Evolutionary conservation across 2,329 filamentous ascomycete genomes (phyloP).

Genomic region (Neonectria sp.): DNA sequence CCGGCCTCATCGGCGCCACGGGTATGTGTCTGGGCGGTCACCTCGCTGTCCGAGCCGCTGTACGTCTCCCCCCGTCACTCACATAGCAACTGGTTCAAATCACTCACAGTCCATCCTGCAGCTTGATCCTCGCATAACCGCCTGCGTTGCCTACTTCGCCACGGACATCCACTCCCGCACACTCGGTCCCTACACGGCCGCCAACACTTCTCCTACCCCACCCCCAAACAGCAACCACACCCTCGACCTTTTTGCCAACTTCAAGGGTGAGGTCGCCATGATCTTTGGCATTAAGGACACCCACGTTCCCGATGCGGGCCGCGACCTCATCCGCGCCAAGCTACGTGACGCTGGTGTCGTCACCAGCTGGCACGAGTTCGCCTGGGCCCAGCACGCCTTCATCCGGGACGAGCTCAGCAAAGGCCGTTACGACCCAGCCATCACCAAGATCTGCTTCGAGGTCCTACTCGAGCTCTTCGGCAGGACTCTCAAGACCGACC

Average conservation of each 20-base stretch:
- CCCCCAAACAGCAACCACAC: slow-evolving; percentile 64
- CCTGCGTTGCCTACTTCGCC: slow-evolving; percentile 90
- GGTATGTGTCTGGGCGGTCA: slow-evolving; percentile 97
- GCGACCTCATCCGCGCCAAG: slow-evolving; percentile 87
- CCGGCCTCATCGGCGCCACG: slow-evolving; percentile 82
- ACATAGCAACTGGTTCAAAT: slow-evolving; percentile 1
- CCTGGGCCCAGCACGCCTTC: slow-evolving; percentile 96
- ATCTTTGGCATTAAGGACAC: slow-evolving; percentile 95
- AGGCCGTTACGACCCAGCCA: slow-evolving; percentile 91
- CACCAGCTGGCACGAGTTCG: slow-evolving; percentile 89
- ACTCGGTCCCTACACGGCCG: slow-evolving; percentile 73
- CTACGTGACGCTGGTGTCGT: slow-evolving; percentile 81
- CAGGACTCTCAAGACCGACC: slow-evolving; percentile 81
- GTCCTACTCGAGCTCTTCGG: slow-evolving; percentile 90
- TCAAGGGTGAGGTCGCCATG: slow-evolving; percentile 88
- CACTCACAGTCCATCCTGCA: slow-evolving; percentile 41
- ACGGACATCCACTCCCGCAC: slow-evolving; percentile 89
- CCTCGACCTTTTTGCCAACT: slow-evolving; percentile 70
- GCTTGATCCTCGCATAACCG: slow-evolving; percentile 82
- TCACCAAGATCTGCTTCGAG: slow-evolving; percentile 91
- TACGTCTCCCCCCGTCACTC: slow-evolving; percentile 51
- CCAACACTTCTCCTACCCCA: slow-evolving; percentile 60
- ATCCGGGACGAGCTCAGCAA: slow-evolving; percentile 94
- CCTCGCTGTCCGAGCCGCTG: slow-evolving; percentile 75
- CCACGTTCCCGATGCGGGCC: slow-evolving; percentile 86